Percentiles rank a stretch among this genome's conserved stretches.
phyloP scores from a whole-genome alignment of 768 basidiomycete species.

The Mycena latifolia region DNA sequence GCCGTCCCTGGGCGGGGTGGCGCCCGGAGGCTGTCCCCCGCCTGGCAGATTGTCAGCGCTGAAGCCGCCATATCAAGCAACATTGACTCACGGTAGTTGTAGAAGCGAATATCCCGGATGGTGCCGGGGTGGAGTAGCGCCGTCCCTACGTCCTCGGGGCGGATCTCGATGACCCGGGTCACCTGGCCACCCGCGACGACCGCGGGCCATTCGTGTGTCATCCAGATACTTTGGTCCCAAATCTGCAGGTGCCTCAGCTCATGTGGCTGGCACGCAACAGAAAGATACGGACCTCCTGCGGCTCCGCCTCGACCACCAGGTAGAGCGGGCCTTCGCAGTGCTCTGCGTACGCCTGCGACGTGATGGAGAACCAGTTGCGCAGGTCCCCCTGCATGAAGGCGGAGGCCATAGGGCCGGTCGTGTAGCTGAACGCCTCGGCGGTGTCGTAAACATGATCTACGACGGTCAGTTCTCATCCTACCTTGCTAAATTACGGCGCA shows the following conservation, averaged over 20 bases:
- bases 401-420: slow-evolving; percentile 4
- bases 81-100: neutral
- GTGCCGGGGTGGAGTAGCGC: neutral
- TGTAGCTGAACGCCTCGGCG: slow-evolving; percentile 13
- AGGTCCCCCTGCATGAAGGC: neutral
- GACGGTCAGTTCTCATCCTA: neutral
- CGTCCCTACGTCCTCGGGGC: slow-evolving; percentile 6
- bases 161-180: slow-evolving; percentile 5
- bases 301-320: slow-evolving; percentile 5
- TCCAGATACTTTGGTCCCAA: slow-evolving; percentile 9
- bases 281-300: neutral
- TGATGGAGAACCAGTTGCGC: slow-evolving; percentile 3
- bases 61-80: too few relatives aligned
- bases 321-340: neutral
- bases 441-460: slow-evolving; percentile 18
- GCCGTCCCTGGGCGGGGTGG: too few relatives aligned
- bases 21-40: too few relatives aligned
- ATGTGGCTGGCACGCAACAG: neutral
- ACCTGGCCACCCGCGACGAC: neutral
- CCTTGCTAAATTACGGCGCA: neutral
- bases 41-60: too few relatives aligned
- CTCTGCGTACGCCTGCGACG: neutral
- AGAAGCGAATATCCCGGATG: neutral
- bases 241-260: slow-evolving; percentile 4
- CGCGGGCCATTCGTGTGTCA: slow-evolving; percentile 6